Evolutionary conservation across 164 flowering plant species (phyloP).

Genomic region (Umbellularia californica): DNA sequence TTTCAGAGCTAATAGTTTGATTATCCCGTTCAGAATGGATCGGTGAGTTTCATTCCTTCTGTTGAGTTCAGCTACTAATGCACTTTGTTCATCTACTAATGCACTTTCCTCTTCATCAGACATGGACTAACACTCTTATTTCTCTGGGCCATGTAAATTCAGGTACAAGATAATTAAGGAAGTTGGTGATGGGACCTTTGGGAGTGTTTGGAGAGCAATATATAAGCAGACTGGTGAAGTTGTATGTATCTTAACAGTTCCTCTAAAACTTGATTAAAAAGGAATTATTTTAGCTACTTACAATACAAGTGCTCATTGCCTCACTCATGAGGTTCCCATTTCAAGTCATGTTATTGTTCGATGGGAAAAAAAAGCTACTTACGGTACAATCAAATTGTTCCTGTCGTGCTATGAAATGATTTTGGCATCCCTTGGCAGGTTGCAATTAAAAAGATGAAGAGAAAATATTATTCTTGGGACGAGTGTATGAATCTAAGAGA

Average conservation of each 20-base stretch:
- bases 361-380: too few relatives aligned
- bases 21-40: conserved; percentile 52
- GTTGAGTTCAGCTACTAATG: neutral
- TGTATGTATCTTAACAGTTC: conserved; percentile 40
- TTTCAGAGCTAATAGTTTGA: conserved; percentile 17
- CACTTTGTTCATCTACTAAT: neutral
- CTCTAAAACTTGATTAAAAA: too few relatives aligned
- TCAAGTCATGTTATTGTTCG: too few relatives aligned
- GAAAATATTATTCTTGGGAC: conserved; percentile 94
- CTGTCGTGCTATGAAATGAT: neutral
- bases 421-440: conserved; percentile 42
- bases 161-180: conserved; percentile 93
- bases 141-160: conserved; percentile 1
- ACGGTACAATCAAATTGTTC: neutral
- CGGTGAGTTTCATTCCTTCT: conserved; percentile 40
- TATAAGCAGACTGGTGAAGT: conserved; percentile 90
- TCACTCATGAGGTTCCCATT: too few relatives aligned
- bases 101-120: neutral
- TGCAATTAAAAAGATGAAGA: conserved; percentile 95
- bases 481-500: conserved; percentile 95
- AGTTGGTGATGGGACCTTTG: conserved; percentile 99
- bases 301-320: too few relatives aligned
- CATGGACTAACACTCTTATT: neutral
- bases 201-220: conserved; percentile 91
- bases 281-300: too few relatives aligned